Evolutionary conservation across 352 stramenopile genomes (phyloP), one percentile per base, ranked within the genome.

Genomic region (Globisporangium mamillatum): DNA sequence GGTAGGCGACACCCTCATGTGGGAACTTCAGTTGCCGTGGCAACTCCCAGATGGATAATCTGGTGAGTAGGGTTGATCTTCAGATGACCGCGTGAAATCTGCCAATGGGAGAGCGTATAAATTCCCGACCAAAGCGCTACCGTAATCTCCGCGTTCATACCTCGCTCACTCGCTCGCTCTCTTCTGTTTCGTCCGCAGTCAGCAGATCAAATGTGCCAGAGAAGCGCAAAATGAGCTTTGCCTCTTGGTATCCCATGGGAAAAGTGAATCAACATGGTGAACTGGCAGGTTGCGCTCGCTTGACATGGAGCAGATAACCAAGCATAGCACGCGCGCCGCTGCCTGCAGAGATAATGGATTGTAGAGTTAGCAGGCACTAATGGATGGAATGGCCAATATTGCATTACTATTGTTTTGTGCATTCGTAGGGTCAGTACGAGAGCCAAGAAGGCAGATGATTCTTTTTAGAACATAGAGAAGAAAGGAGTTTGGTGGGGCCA

Each of bases 21-120:
- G 38, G 34, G 12, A 64, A 64, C 59, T 56, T 64, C 38, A 64
- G 59, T 18, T 32, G 58, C 58, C 41, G 58, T 29, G 27, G 27
- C 27, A 32, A 32, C 27, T 32, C 27, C 3, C 27, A 32, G 27
- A 32, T 3, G 27, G 27, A 32, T 32, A 55, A 55, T 41, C 8
- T 2, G 1, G 27, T 1, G 46, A 67, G 0, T 67, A 67, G 61
- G 61, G 61, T 67, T 67, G 61, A 60, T 41, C 20, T 34, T 22
- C 32, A 12, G 16, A 53, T 22, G 9, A 56, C 14, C 18, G 24
- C 12, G 4, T 52, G 44, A 52, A 9, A 52, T 22, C 44, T 5
- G 18, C 44, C 16, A 52, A 52, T 52, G 44, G 7, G 2, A 52
- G 18, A 2, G 5, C 18, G 44, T 52, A 52, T 52, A 52, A 22